Conservation (phyloP, 78 protist genomes). For the Speleostelium caveatum region DNA sequence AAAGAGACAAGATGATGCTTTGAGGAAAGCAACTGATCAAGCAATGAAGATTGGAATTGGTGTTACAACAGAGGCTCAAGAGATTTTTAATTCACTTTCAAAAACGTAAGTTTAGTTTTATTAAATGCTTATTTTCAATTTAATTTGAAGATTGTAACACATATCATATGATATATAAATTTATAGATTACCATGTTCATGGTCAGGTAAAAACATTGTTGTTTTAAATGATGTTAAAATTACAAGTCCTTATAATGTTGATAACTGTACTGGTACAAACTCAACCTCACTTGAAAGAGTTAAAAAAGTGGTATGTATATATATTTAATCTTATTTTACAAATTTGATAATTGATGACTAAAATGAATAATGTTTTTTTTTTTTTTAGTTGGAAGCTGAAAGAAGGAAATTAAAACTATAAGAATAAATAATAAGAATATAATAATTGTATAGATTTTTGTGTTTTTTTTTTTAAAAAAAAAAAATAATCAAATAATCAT, state of each 20-base stretch:
- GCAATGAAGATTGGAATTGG: constrained; percentile 64
- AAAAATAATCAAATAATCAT: too few species aligned
- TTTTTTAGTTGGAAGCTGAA: constrained; percentile 48
- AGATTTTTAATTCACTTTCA: constrained; percentile 53
- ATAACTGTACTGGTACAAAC: constrained; percentile 56
- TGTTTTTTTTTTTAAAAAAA: not conserved
- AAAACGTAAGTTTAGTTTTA: constrained; percentile 40
- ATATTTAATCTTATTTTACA: not conserved
- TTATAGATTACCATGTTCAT: constrained; percentile 52
- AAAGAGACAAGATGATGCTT: constrained; percentile 38
- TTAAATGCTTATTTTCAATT: not conserved
- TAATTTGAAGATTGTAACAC: not conserved
- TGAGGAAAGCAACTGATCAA: constrained; percentile 11
- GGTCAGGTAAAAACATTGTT: constrained; percentile 70
- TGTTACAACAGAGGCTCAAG: constrained; percentile 72
- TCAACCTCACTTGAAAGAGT: constrained; percentile 46
- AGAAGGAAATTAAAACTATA: constrained; percentile 24
- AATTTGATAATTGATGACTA: not conserved
- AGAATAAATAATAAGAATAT: not conserved
- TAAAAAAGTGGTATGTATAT: constrained; percentile 51
- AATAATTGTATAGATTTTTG: too few species aligned
- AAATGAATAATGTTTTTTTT: not conserved
- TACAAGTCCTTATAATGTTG: constrained; percentile 64
- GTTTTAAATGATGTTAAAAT: constrained; percentile 66
- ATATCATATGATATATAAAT: too few species aligned